Evolutionary conservation across 1,139 yeast genomes (phyloP), one percentile per base, ranked within the genome.

Genomic region (Blastobotrys serpentis): DNA sequence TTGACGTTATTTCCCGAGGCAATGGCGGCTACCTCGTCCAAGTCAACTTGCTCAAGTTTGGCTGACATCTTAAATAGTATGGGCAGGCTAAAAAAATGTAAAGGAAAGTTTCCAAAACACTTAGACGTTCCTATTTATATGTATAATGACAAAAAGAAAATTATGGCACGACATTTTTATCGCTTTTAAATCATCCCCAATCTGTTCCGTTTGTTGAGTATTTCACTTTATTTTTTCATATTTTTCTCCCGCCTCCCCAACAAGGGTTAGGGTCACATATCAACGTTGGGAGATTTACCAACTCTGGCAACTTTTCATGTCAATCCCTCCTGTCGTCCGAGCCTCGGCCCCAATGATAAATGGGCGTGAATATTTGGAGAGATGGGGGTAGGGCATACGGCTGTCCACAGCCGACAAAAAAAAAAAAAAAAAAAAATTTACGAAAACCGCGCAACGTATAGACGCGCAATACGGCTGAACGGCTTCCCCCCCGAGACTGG

Each of bases 1-100:
- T 96, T 86, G 52, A 84, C 92, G 47, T 84, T 79, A 51, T 87
- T 80, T 57, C 97, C 97, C 11, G 96, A 85, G 43, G 97, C 98
- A 60, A 89, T 78, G 47, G 90, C 86, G 70, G 85, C 85, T 55
- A 92, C 87, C 56, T 81, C 78, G 46, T 83, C 79, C 58, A 88
- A 73, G 64, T 85, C 88, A 48, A 82, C 87, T 29, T 45, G 44
- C 13, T 50, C 53, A 46, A 43, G 44, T 25, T 21, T 36, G 32
- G 32, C 21, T 33, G 38, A 18, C 13, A 7, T 11, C 21, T 13
- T 11, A 19, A 17, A 36, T 16, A 2, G 22, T 6, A 16, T 19
- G 40, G 22, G 11, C 11, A 36, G 11, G 40, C 23, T 17, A n/a
- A 16, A 25, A 17, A 36, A 17, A 36, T n/a, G n/a, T n/a, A n/a